Evolutionary conservation across 371 early-diverging fungal genomes (phyloP).

Genomic region (Mortierella sp.): DNA sequence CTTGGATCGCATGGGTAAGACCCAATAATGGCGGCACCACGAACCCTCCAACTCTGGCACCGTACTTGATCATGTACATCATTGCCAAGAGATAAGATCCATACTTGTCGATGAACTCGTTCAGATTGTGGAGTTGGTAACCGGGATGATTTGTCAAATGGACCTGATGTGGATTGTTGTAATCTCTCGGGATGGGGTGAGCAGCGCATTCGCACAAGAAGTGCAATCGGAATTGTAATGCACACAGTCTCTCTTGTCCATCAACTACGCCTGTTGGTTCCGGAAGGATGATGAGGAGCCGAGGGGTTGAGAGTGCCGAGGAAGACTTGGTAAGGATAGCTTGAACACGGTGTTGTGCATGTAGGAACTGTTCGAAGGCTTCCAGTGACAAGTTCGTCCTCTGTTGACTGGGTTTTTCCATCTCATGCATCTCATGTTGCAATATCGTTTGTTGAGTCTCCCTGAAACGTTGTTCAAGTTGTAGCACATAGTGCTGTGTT

Average conservation of each 20-base stretch:
- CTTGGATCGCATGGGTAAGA: slow-evolving; percentile 4
- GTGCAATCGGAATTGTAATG: neutral
- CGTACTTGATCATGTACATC: slow-evolving; percentile 4
- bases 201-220: slow-evolving; percentile 6
- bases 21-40: neutral
- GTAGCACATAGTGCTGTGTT: too few relatives aligned
- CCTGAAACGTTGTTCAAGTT: too few relatives aligned
- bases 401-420: too few relatives aligned
- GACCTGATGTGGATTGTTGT: neutral
- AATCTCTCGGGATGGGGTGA: neutral
- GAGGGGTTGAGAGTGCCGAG: slow-evolving; percentile 22
- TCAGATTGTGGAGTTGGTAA: neutral
- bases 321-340: slow-evolving; percentile 17
- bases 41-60: neutral
- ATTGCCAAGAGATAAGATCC: slow-evolving; percentile 4
- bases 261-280: neutral
- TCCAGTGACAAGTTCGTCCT: neutral
- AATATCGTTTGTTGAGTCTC: too few relatives aligned
- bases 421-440: too few relatives aligned
- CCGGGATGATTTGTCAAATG: slow-evolving; percentile 12
- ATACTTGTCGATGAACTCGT: slow-evolving; percentile 5
- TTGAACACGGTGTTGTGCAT: neutral
- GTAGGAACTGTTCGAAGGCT: slow-evolving; percentile 3
- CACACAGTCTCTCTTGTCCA: too few relatives aligned
- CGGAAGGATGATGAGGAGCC: slow-evolving; percentile 30